Evolutionary conservation across 2,329 filamentous ascomycete genomes (phyloP), one percentile per base, ranked within the genome.

Genomic region (Fusarium penzigii): DNA sequence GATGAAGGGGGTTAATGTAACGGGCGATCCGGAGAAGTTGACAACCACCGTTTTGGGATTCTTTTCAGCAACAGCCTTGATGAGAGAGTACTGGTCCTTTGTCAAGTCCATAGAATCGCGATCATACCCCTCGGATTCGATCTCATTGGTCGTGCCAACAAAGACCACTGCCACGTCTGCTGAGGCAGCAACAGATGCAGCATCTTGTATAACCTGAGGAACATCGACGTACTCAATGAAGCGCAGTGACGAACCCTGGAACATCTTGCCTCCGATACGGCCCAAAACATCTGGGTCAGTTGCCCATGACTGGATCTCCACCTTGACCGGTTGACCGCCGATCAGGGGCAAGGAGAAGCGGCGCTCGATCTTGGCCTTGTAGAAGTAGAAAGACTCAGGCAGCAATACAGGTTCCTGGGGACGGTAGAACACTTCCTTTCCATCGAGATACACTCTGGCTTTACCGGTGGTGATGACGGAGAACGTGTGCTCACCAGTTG

Each of bases 21-120:
- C 71, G 4, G 84, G 82, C 0, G 83, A 83, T 42, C 84, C 84
- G 1, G 83, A 84, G 44, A 85, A 84, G 59, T 85, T 80, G 6
- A 86, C 78, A 7, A 87, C 76, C 4, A 81, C 77, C 6, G 82
- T 79, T 20, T 82, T 83, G 1, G 79, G 71, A 62, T 86, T 86
- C 2, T 70, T 80, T 0, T 74, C 73, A 16, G 82, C 70, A 1
- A 86, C 77, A 2, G 77, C 76, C 14, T 72, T 68, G 61, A 87
- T 81, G 45, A 89, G 68, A 7, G 74, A 72, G 51, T 89, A 84
- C 44, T 53, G 82, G 6, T 53, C 51, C 3, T n/a, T 82, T 47
- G 51, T 46, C 2, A 55, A 44, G 29, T 53, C 51, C 51, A 53
- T 50, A 12, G 29, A 25, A 7, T 53, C 51, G 2, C 51, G 47